Evolutionary conservation across 1,139 yeast species (phyloP), one percentile per base, ranked within the genome.

Genomic region (Candida sp.): DNA sequence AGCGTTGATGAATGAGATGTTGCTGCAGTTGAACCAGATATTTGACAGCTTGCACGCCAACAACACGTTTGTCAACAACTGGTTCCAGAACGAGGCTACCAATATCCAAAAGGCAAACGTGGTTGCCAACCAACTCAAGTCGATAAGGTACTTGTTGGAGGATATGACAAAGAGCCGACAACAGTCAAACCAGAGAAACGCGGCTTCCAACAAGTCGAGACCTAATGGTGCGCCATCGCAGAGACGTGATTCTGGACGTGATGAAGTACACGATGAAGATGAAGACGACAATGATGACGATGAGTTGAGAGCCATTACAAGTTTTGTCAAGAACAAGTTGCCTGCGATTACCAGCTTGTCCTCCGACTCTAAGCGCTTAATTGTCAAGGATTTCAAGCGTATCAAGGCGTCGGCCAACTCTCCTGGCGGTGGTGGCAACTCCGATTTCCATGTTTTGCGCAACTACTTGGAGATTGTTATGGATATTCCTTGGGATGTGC

Each of bases 381-480:
- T 86, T 23, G 58, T 73, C n/a, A 85, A 88, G 53, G 96, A 88
- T 60, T 80, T 77, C 60, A 82, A 81, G 60, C 73, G 92, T 31
- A 75, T 88, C 60, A 80, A 81, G 58, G 73, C 85, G 25, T 79
- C 89, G 67, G 85, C 84, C 42, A 57, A 57, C 41, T 50, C 57
- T 3, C 59, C 59, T 7, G 58, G 58, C 17, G 57, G 56, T 32
- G 83, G 88, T 2, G 83, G 83, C 2, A 86, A 86, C 51, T 85
- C 92, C 1, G 96, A 88, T 63, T 87, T 84, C 67, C 90, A 88
- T 63, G 91, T 88, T 3, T 76, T 88, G 50, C 69, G 91, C 28
- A 84, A 86, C 46, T 88, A 88, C 63, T 74, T 88, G 49, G 96
- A 88, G 59, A 83, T 88, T 46, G 80, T 88, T 7, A 73, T 84